Base-by-base conservation (phyloP, 2,329 filamentous ascomycete species). In the Pseudogymnoascus destructans region DNA sequence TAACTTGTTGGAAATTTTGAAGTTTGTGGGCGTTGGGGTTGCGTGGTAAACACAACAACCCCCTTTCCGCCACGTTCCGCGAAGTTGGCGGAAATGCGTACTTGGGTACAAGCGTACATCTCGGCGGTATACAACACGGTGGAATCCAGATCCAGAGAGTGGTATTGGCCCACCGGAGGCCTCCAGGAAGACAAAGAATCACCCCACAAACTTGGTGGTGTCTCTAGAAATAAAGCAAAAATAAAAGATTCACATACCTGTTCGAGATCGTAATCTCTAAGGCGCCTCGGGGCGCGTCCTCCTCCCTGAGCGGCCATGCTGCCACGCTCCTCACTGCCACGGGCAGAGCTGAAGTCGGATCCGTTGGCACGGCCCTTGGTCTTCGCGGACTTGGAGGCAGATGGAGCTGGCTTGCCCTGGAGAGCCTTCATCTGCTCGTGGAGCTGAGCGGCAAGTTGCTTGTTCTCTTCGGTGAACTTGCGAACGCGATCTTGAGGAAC, bases 381-480 rank as follows among this genome's bases (percentile, higher is more conserved):
- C 76, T 81, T 77, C 25, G 67, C 61, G 68, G 74, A 67, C 66
- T 70, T 63, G 66, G 69, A 52, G 70, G 69, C 56, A 70, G 76
- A 71, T 62, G 67, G 54, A 2, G 40, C 25, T n/a, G 58, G 52
- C 59, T 68, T 64, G 62, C 70, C 59, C 68, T 71, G 57, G 70
- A 73, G 64, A 70, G 72, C 57, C 60, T 67, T 84, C 73, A 83
- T 78, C 70, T 89, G 85, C 59, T 82, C 79, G 65, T 84, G 79
- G 27, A 91, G 77, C 70, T 87, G 85, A 58, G 77, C 77, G 19
- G 92, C 90, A 35, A 98, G 80, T 69, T 95, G 89, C 69, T 89
- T 88, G 74, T 97, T 96, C 73, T 97, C 93, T 59, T 95, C 89
- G 57, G 85, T 95, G 70, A 92, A 86, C 74, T 96, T 96, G 69